Evolutionary conservation across 2,329 filamentous ascomycete species (phyloP).

Genomic region (Emergomyces africanus): DNA sequence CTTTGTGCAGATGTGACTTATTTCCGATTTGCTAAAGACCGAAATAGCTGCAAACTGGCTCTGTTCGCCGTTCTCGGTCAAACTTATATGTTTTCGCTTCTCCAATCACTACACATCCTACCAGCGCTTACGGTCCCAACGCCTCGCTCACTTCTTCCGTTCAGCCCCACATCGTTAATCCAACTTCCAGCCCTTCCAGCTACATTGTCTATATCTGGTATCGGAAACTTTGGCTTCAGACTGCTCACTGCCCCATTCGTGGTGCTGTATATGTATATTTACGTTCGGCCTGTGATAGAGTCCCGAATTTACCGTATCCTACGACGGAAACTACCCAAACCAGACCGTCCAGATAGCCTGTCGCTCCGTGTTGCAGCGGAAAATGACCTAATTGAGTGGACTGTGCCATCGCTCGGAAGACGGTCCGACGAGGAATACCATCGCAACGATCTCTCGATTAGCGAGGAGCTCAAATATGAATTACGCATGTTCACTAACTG

Average conservation of each 20-base stretch:
- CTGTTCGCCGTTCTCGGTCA: slow-evolving; percentile 29
- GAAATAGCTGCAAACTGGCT: slow-evolving; percentile 21
- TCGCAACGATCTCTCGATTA: slow-evolving; percentile 24
- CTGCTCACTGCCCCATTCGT: slow-evolving; percentile 25
- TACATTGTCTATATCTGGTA: slow-evolving; percentile 16
- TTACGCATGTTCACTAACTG: slow-evolving; percentile 19
- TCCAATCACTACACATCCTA: slow-evolving; percentile 31
- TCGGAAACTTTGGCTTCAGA: slow-evolving; percentile 16
- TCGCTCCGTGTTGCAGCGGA: slow-evolving; percentile 31
- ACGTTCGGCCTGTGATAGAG: slow-evolving; percentile 26
- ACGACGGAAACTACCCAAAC: slow-evolving; percentile 30
- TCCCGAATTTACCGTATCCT: slow-evolving; percentile 29
- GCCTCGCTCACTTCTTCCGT: slow-evolving; percentile 24
- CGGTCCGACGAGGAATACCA: slow-evolving; percentile 27
- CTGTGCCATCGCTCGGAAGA: slow-evolving; percentile 27
- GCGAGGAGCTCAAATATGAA: slow-evolving; percentile 27
- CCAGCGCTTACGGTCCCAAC: slow-evolving; percentile 21
- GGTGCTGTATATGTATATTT: slow-evolving; percentile 24
- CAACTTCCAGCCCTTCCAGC: slow-evolving; percentile 20
- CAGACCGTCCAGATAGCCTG: slow-evolving; percentile 27
- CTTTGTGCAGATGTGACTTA: background rate
- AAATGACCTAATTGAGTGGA: slow-evolving; percentile 33
- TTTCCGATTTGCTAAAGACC: slow-evolving; percentile 10
- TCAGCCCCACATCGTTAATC: slow-evolving; percentile 23
- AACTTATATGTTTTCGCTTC: slow-evolving; percentile 30